These are phyloP conservation scores for Solanum sparsipilum DNA, from an alignment of 257 asterid species.

Conservation along the genomic window DNA sequence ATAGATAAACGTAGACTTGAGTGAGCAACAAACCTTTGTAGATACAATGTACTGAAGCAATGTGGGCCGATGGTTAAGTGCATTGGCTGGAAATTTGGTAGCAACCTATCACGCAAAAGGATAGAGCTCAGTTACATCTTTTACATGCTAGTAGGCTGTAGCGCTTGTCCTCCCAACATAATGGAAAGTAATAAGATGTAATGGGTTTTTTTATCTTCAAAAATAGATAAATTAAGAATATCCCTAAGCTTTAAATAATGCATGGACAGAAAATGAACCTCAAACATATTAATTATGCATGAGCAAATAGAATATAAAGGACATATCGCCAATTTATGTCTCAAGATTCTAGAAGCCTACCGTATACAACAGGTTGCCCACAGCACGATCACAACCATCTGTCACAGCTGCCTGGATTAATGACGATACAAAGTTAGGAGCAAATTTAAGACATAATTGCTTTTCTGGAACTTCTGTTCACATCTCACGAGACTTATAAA, in stretches of 20 bases:
- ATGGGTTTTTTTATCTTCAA: not conserved
- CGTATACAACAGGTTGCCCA: conserved; percentile 76
- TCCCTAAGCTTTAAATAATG: not conserved
- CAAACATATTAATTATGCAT: not conserved
- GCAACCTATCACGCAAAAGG: conserved; percentile 46
- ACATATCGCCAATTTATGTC: not conserved
- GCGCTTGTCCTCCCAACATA: not conserved
- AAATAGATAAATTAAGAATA: not conserved
- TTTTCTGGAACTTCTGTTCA: not conserved
- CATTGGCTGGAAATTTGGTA: conserved; percentile 73
- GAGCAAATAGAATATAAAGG: not conserved
- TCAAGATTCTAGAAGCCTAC: conserved; percentile 24
- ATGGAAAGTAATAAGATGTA: not conserved
- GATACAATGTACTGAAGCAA: conserved; percentile 57
- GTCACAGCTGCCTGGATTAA: conserved; percentile 60
- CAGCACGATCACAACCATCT: conserved; percentile 70
- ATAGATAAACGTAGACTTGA: not conserved
- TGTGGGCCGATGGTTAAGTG: conserved; percentile 70
- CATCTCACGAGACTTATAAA: not conserved
- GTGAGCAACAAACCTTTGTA: conserved; percentile 39
- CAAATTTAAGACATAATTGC: not conserved
- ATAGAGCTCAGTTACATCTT: not conserved
- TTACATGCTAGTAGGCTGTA: not conserved
- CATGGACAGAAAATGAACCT: not conserved
- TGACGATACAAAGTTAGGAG: not conserved